Percentiles rank a stretch among this genome's conserved stretches.
These are phyloP conservation scores for Fragaria ananassa DNA, from an alignment of 306 rosid species.

Conservation along the genomic window DNA sequence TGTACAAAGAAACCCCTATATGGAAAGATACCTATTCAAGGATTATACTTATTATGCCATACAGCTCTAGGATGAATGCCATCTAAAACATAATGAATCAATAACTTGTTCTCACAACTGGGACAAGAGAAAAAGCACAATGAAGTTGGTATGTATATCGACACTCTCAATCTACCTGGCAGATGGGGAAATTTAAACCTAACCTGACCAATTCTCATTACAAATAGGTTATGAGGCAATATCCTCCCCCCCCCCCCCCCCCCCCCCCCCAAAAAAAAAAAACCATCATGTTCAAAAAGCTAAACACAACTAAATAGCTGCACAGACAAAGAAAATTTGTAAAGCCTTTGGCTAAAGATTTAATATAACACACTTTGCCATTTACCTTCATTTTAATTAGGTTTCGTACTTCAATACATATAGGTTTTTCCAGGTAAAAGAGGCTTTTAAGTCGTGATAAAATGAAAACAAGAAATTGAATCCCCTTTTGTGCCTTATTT, in stretches of 20 bases:
- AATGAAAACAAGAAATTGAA: not conserved
- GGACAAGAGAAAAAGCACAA: not conserved
- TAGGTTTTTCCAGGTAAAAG: not conserved
- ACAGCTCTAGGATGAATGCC: not conserved
- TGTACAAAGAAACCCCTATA: slow-evolving; percentile 11
- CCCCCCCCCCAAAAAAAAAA: no score
- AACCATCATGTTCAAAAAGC: no score
- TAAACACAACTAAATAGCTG: not conserved
- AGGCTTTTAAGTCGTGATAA: not conserved
- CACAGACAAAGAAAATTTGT: not conserved
- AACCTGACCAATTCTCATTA: not conserved
- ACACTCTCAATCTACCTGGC: not conserved
- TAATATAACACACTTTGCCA: not conserved
- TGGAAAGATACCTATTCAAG: slow-evolving; percentile 2
- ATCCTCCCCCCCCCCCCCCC: no score
- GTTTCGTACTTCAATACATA: not conserved
- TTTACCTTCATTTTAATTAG: not conserved
- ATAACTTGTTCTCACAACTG: not conserved
- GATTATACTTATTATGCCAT: not conserved
- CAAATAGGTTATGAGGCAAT: not conserved
- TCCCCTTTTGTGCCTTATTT: not conserved
- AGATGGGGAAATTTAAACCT: not conserved
- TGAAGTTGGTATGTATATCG: not conserved
- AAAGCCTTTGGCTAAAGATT: not conserved
- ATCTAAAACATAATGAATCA: not conserved